Conservation (phyloP, 1,139 yeast species). For the Geotrichum carabidarum region DNA sequence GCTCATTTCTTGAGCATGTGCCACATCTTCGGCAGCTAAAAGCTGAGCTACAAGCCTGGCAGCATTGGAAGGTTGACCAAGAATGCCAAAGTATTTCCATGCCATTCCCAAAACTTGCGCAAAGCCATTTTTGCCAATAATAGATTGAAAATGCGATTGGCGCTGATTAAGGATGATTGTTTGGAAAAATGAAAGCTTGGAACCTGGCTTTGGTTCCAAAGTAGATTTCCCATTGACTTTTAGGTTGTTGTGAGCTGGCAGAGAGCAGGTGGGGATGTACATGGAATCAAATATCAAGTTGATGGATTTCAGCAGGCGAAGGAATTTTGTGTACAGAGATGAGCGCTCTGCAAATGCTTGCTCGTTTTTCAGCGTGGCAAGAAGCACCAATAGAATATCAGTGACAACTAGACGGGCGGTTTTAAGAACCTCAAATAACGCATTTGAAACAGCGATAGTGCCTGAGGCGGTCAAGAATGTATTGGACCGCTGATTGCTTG, state of each 20-base stretch:
- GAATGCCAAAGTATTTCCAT: slow-evolving; percentile 5
- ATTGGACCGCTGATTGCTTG: slow-evolving; percentile 13
- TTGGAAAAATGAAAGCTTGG: slow-evolving; percentile 6
- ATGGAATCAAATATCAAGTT: slow-evolving; percentile 19
- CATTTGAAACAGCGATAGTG: slow-evolving; percentile 20
- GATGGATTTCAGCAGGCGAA: slow-evolving; percentile 21
- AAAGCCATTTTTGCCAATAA: slow-evolving; percentile 1
- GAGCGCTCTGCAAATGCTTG: slow-evolving; percentile 24
- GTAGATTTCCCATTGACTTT: too few relatives aligned
- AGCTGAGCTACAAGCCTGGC: slow-evolving; percentile 7
- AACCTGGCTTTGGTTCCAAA: background rate
- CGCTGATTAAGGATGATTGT: background rate
- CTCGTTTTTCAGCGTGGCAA: slow-evolving; percentile 22
- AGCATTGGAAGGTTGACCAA: slow-evolving; percentile 1
- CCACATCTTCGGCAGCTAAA: background rate
- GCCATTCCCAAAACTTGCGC: background rate
- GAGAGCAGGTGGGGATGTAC: background rate
- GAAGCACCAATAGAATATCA: slow-evolving; percentile 25
- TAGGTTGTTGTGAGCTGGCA: background rate
- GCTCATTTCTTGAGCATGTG: slow-evolving; percentile 15
- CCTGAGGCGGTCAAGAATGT: slow-evolving; percentile 23
- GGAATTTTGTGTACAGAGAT: slow-evolving; percentile 22
- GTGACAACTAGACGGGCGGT: slow-evolving; percentile 21
- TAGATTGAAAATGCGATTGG: background rate
- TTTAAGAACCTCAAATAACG: slow-evolving; percentile 23